These are phyloP conservation scores for Kodamaea arcana DNA, from an alignment of 1,139 yeast species.

Conservation along the genomic window DNA sequence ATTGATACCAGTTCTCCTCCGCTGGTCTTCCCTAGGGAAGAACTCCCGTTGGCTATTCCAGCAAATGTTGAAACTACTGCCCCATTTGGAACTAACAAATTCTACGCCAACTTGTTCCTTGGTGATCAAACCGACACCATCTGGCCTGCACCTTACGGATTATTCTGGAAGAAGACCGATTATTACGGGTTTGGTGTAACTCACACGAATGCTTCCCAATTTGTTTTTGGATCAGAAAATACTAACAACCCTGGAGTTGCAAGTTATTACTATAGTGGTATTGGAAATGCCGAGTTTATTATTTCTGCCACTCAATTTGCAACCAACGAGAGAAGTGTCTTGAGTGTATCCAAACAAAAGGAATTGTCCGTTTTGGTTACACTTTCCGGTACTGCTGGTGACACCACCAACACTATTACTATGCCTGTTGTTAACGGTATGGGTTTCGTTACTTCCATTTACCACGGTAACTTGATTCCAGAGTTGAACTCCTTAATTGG, in stretches of 20 bases:
- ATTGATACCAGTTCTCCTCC: slow-evolving; percentile 50
- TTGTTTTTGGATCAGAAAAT: slow-evolving; percentile 62
- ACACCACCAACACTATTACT: slow-evolving; percentile 27
- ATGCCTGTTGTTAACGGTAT: slow-evolving; percentile 61
- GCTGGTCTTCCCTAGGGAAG: slow-evolving; percentile 43
- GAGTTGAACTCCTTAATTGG: slow-evolving; percentile 53
- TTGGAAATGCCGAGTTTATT: slow-evolving; percentile 47
- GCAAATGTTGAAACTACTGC: slow-evolving; percentile 36
- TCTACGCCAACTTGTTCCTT: slow-evolving; percentile 72
- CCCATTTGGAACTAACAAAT: slow-evolving; percentile 78
- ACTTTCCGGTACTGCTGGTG: slow-evolving; percentile 31
- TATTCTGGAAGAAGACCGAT: slow-evolving; percentile 51
- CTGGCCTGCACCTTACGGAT: slow-evolving; percentile 81
- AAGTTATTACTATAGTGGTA: slow-evolving; percentile 53
- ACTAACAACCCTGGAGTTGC: slow-evolving; percentile 20
- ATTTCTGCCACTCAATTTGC: slow-evolving; percentile 53
- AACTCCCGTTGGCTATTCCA: slow-evolving; percentile 51
- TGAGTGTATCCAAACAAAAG: slow-evolving; percentile 48
- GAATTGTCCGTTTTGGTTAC: slow-evolving; percentile 54
- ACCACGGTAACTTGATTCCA: slow-evolving; percentile 55
- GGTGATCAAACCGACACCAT: slow-evolving; percentile 59
- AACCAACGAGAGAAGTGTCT: slow-evolving; percentile 19
- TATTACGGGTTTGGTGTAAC: slow-evolving; percentile 65
- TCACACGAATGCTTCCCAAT: slow-evolving; percentile 53
- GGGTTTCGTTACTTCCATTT: slow-evolving; percentile 51